Base-by-base conservation (phyloP, 495 filamentous ascomycete genomes). In the Penicillium macrosclerotiorum region DNA sequence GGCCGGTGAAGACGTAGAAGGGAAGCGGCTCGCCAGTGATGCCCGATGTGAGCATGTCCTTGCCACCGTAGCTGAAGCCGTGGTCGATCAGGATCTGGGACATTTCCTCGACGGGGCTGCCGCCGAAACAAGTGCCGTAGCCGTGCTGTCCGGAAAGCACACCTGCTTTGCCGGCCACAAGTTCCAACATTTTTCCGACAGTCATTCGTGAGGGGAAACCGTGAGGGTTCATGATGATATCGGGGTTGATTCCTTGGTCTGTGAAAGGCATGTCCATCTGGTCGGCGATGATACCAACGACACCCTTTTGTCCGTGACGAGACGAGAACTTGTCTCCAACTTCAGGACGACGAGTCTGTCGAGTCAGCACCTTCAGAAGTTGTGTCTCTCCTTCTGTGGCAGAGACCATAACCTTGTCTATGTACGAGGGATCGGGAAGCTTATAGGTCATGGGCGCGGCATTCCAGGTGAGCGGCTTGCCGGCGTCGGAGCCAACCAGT, bases 191-290 rank as follows among this genome's bases (percentile, higher is more conserved):
- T 65, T 99, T 97, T 8, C 94, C 93, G 53, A 99, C 94, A 36
- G 93, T 99, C 93, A 99, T 99, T 63, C 93, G 93, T 8, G 91
- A 96, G 6, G 93, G 93, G 77, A 99, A 97, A 81, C 94, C 93
- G 69, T 99, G 93, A 1, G 93, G 93, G 72, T 99, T 99, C 94
- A 99, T 99, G 81, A 99, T 99, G 59, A 99, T 93, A 64, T 99
- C 93, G 0, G 93, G 93, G 29, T 80, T 81, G 50, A 99, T 84
- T 3, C 93, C 94, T 27, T 79, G 73, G 67, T 97, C 92, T 7
- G 86, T 85, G 71, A 99, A 99, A 1, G 93, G 93, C 86, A 99
- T 87, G 62, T 99, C 93, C 51, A 90, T 89, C 67, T 96, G 90
- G 33, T 94, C 84, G 25, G 89, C 89, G 43, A 97, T 95, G 61